A percentile compares a stretch with the other conserved stretches of the same genome.
Conservation (phyloP, 2,329 filamentous ascomycete genomes). For the Mycosphaerella sp. region DNA sequence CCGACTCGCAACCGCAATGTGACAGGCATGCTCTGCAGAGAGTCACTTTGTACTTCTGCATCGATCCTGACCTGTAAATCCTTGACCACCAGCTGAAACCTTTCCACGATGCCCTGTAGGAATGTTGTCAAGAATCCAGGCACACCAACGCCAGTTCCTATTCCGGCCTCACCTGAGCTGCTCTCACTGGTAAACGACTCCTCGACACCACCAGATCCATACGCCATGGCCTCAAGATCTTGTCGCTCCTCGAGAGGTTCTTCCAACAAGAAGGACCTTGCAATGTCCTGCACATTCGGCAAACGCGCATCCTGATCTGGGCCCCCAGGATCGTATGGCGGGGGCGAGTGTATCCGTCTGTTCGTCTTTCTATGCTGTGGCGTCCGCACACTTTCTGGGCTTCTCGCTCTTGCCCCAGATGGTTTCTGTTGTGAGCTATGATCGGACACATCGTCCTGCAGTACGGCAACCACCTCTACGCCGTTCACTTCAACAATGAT, state of each 20-base stretch:
- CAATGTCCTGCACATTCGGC: constrained; percentile 65
- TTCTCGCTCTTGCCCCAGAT: constrained; percentile 21
- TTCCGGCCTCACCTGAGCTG: constrained; percentile 60
- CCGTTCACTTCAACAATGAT: constrained; percentile 78
- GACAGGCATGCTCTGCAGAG: constrained; percentile 36
- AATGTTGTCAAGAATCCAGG: constrained; percentile 66
- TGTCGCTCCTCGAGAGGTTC: constrained; percentile 60
- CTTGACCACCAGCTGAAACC: constrained; percentile 59
- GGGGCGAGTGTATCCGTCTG: constrained; percentile 31
- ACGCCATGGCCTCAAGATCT: constrained; percentile 62
- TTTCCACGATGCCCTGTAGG: constrained; percentile 66
- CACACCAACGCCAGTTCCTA: constrained; percentile 61
- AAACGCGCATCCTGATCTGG: constrained; percentile 32
- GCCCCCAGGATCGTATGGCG: constrained; percentile 22
- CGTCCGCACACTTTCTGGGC: constrained; percentile 19
- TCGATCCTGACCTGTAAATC: constrained; percentile 62
- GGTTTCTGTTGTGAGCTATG: constrained; percentile 35
- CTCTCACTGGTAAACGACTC: constrained; percentile 50
- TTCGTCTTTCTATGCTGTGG: constrained; percentile 34
- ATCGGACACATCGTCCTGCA: constrained; percentile 17
- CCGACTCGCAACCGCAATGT: constrained; percentile 61
- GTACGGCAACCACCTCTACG: constrained; percentile 56
- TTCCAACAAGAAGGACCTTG: constrained; percentile 69
- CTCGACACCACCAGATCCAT: constrained; percentile 50
- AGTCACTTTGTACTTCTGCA: constrained; percentile 40